Base-by-base conservation (phyloP, 2,329 filamentous ascomycete genomes). In the Phoma herbarum region DNA sequence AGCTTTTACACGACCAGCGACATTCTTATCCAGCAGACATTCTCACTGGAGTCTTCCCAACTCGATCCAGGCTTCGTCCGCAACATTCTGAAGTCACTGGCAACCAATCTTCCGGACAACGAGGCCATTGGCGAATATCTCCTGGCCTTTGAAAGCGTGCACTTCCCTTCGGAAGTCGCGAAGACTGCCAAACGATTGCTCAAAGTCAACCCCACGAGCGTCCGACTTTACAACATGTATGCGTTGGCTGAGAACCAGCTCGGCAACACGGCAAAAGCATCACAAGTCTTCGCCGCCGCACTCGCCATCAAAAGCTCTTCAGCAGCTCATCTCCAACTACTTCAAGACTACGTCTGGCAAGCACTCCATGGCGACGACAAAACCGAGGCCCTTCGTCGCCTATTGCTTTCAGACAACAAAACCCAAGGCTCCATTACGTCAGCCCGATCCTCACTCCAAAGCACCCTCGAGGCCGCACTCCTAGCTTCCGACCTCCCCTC, bases 141-240 rank as follows among this genome's bases (percentile, higher is more conserved):
- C 61, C 78, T 97, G 10, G 89, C 89, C 1, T 83, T 94, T 45
- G 86, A 89, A 66, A 85, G 84, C 48, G 70, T 76, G 0, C 84
- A 85, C 55, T 84, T 88, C 42, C 80, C 84, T 0, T 70, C 75
- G 0, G 67, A 73, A 20, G 85, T 87, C 25, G 89, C 86, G 64
- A 96, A 92, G 71, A 81, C 84, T 7, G 91, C 92, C 0, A 96
- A 92, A 68, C 77, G 78, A 7, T 79, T 96, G 0, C 77, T 97
- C n/a, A 94, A 90, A 70, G 83, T 82, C 46, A 85, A 86, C 54
- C 81, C 88, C 0, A 81, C 85, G 1, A 89, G 87, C 65, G 74
- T 91, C 3, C 80, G 82, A 14, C 80, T 97, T 0, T 97, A 96
- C 76, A 90, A 92, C 65, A 86, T 88, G 0, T 96, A 94, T 70